Conservation (phyloP, 106 monocot genomes). For the Phalaenopsis equestris region DNA sequence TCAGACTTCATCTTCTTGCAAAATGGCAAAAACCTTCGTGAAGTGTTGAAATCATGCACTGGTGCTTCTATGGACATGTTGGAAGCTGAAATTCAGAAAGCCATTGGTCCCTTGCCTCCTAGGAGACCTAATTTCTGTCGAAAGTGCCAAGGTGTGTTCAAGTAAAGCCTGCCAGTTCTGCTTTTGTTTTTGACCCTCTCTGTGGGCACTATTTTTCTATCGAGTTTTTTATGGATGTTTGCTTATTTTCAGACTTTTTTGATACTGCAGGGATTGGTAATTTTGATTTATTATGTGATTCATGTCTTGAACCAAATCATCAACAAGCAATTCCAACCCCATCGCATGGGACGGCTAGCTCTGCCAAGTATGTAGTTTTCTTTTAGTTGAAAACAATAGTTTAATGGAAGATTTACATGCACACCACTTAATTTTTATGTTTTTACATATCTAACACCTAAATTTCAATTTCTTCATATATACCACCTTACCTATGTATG, state of each 20-base stretch:
- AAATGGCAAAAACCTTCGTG: constrained; percentile 76
- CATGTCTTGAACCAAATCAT: constrained; percentile 31
- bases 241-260: constrained; percentile 23
- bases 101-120: constrained; percentile 26
- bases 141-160: constrained; percentile 37
- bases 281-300: constrained; percentile 46
- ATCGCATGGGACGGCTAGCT: neutral
- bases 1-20: constrained; percentile 73
- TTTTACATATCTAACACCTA: no score
- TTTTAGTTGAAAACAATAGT: neutral
- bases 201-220: constrained; percentile 1
- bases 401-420: no score
- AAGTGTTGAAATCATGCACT: constrained; percentile 62
- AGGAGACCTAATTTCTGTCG: constrained; percentile 24
- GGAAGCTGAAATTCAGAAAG: constrained; percentile 61
- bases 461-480: no score
- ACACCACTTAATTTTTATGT: no score
- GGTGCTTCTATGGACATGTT: constrained; percentile 56
- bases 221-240: constrained; percentile 9
- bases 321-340: constrained; percentile 10
- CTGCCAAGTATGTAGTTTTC: constrained; percentile 17
- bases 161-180: neutral
- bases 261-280: constrained; percentile 23
- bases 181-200: neutral
- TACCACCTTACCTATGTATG: no score